These are phyloP conservation scores for Mortierella antarctica DNA, from an alignment of 192 early-diverging fungal genomes.

Conservation along the genomic window DNA sequence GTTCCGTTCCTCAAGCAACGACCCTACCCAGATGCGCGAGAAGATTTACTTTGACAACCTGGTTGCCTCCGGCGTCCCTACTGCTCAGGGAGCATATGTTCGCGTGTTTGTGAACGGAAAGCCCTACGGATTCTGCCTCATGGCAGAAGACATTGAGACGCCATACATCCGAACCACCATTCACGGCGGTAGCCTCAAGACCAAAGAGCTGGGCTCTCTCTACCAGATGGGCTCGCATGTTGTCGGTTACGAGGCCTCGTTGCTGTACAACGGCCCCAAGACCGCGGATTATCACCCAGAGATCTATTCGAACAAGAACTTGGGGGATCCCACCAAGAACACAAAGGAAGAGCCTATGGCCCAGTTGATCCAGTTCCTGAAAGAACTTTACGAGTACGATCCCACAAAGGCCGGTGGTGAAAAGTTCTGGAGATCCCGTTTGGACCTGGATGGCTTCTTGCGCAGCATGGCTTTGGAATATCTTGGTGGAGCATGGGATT, in stretches of 20 bases:
- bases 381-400: constrained; percentile 40
- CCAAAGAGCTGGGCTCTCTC: constrained; percentile 26
- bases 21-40: constrained; percentile 53
- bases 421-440: constrained; percentile 29
- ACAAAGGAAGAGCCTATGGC: constrained; percentile 33
- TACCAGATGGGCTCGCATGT: constrained; percentile 53
- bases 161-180: constrained; percentile 45
- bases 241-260: constrained; percentile 21
- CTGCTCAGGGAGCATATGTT: constrained; percentile 29
- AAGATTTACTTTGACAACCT: constrained; percentile 51
- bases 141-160: constrained; percentile 50
- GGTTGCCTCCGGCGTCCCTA: constrained; percentile 15
- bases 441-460: constrained; percentile 45
- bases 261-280: constrained; percentile 39
- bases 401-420: constrained; percentile 11
- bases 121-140: constrained; percentile 48
- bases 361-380: constrained; percentile 41
- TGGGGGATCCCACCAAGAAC: constrained; percentile 15
- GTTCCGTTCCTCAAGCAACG: constrained; percentile 35
- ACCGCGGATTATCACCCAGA: constrained; percentile 28
- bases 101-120: constrained; percentile 53
- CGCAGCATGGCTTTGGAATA: constrained; percentile 49
- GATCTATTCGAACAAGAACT: constrained; percentile 40
- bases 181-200: constrained; percentile 10
- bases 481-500: constrained; percentile 54